Base-by-base conservation (phyloP, 495 filamentous ascomycete species). In the Tuber umbilicatum region DNA sequence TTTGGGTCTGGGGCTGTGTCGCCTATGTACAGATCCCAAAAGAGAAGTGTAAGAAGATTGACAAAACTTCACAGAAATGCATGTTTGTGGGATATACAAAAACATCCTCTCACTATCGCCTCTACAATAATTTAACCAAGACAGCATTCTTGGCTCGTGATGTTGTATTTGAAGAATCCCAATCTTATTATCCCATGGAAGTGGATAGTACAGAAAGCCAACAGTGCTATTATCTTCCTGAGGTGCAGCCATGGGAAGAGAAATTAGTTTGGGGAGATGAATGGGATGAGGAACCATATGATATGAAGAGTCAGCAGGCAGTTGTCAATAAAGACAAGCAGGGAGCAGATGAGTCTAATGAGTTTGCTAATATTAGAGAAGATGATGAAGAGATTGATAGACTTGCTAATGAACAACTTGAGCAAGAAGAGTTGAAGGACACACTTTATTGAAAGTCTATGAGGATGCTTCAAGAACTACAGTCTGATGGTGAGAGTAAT, bases 11-110 rank as follows among this genome's bases (percentile, higher is more conserved):
- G n/a, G 73, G 73, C 4, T 75, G 69, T 39, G 4, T 70, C 19
- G 69, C 69, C 3, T 75, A 72, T 43, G 41, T 42, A 1, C 69
- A 75, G 16, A 19, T 72, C 35, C 73, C 40, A 1, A 31, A 50
- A 31, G 73, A 72, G 21, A n/a, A 72, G 23, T 0, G 43, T 0
- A 73, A 43, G 69, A 75, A 75, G 23, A 2, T 42, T 0, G 73
- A 72, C 16, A 5, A 6, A 7, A 19, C 35, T 10, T 14, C 69
- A 2, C 0, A 2, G 12, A 31, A 31, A 37, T 41, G 68, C 38
- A 72, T 75, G 3, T 60, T 75, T 21, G 10, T 75, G 4, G 73
- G 73, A 10, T 75, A 72, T 17, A 35, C 23, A 27, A 0, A 16
- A 1, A 27, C 73, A 5, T 1, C 45, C 0, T 31, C 19, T 0